Evolutionary conservation across 495 filamentous ascomycete genomes (phyloP).

Genomic region (Parathielavia appendiculata): DNA sequence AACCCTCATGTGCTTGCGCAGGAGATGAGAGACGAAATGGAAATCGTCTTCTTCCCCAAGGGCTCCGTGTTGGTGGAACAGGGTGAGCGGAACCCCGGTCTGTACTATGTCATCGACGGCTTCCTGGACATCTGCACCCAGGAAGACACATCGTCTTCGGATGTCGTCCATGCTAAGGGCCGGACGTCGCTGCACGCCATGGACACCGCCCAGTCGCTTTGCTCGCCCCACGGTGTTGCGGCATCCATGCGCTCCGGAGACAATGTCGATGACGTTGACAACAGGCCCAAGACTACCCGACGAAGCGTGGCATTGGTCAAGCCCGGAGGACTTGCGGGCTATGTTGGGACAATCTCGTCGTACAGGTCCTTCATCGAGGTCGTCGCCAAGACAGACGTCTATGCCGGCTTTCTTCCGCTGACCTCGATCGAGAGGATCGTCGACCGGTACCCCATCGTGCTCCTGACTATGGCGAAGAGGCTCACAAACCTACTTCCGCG

Average conservation of each 20-base stretch:
- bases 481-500: slow-evolving; percentile 83
- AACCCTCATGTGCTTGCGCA: slow-evolving; percentile 52
- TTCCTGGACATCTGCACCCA: slow-evolving; percentile 83
- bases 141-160: slow-evolving; percentile 31
- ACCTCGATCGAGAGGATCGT: slow-evolving; percentile 85
- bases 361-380: slow-evolving; percentile 96
- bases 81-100: slow-evolving; percentile 87
- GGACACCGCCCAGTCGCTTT: slow-evolving; percentile 32
- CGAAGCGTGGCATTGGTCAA: slow-evolving; percentile 87
- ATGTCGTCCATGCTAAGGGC: slow-evolving; percentile 34
- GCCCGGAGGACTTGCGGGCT: slow-evolving; percentile 90
- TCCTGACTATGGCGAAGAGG: slow-evolving; percentile 92
- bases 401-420: slow-evolving; percentile 90
- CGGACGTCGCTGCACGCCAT: slow-evolving; percentile 34
- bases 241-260: slow-evolving; percentile 18
- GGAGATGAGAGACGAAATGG: slow-evolving; percentile 86
- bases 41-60: slow-evolving; percentile 95
- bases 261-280: slow-evolving; percentile 19
- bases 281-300: slow-evolving; percentile 25
- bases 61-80: slow-evolving; percentile 95
- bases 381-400: slow-evolving; percentile 95
- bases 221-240: slow-evolving; percentile 20
- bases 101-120: slow-evolving; percentile 97
- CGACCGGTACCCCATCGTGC: slow-evolving; percentile 83
- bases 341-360: slow-evolving; percentile 87